Evolutionary conservation across 495 filamentous ascomycete genomes (phyloP).

Genomic region (Podospora australis): DNA sequence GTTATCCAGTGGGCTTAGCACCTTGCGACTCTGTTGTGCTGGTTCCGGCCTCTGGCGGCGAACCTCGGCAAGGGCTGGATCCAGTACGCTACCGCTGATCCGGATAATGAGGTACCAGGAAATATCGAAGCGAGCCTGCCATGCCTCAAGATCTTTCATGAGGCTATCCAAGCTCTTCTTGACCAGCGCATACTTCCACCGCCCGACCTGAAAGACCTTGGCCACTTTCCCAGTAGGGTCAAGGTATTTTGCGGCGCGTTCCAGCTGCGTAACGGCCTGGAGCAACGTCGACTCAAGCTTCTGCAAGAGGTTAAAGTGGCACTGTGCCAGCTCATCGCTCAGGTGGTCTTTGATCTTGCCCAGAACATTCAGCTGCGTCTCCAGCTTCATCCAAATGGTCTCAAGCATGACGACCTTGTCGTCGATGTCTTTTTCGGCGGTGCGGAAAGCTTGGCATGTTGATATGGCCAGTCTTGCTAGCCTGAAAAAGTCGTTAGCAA

Average conservation of each 20-base stretch:
- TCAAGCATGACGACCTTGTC: background rate
- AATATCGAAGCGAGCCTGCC: background rate
- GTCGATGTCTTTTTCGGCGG: background rate
- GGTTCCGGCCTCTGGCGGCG: background rate
- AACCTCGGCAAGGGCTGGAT: background rate
- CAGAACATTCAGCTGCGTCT: background rate
- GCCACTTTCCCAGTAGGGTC: background rate
- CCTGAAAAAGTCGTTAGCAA: background rate
- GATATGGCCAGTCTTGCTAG: background rate
- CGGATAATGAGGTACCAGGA: background rate
- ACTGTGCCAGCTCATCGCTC: background rate
- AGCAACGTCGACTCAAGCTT: background rate
- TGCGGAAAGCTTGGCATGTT: background rate
- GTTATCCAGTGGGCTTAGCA: background rate
- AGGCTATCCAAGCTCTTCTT: background rate
- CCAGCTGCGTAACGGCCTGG: background rate
- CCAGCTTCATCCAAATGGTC: background rate
- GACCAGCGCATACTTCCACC: slow-evolving; percentile 1
- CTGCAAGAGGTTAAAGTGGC: background rate
- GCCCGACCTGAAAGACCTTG: background rate
- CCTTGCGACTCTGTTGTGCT: background rate
- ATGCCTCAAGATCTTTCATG: background rate
- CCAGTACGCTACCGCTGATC: background rate
- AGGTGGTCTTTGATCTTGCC: background rate
- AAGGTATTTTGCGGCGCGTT: background rate